Evolutionary conservation across 495 filamentous ascomycete species (phyloP).

Genomic region (Aspergillus carlsbadensis): DNA sequence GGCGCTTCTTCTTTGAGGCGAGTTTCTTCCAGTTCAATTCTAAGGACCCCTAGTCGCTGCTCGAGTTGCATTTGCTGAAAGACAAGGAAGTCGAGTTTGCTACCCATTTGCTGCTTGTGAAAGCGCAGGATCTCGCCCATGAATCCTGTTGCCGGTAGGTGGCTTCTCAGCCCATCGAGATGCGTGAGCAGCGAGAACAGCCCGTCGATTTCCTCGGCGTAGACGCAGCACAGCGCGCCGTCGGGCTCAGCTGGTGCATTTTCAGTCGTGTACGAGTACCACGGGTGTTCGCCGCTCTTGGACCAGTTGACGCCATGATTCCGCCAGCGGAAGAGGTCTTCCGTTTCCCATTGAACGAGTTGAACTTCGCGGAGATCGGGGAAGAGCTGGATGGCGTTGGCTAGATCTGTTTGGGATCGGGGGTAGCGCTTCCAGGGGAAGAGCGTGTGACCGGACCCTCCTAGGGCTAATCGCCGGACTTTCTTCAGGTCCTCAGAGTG

Average conservation of each 20-base stretch:
- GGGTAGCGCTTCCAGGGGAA: neutral
- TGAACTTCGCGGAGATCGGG: neutral
- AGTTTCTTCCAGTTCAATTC: neutral
- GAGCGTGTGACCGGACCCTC: neutral
- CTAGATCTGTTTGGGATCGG: neutral
- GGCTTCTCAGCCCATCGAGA: neutral
- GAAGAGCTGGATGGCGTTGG: neutral
- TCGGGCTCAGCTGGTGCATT: neutral
- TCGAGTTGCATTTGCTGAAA: neutral
- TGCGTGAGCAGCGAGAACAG: neutral
- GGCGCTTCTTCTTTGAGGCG: neutral
- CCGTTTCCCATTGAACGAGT: neutral
- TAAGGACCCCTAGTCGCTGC: neutral
- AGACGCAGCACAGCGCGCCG: neutral
- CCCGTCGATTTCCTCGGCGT: constrained; percentile 1
- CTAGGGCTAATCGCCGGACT: neutral
- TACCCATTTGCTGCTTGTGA: neutral
- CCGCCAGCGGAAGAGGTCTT: neutral
- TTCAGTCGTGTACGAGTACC: neutral
- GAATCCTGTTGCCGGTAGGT: neutral
- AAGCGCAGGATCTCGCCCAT: constrained; percentile 1
- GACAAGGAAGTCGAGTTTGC: neutral
- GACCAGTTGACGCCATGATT: neutral
- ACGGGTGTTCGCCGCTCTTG: neutral
- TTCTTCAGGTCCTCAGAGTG: neutral